These are phyloP conservation scores for Emergomyces orientalis DNA, from an alignment of 2,329 filamentous ascomycete species.

Conservation along the genomic window DNA sequence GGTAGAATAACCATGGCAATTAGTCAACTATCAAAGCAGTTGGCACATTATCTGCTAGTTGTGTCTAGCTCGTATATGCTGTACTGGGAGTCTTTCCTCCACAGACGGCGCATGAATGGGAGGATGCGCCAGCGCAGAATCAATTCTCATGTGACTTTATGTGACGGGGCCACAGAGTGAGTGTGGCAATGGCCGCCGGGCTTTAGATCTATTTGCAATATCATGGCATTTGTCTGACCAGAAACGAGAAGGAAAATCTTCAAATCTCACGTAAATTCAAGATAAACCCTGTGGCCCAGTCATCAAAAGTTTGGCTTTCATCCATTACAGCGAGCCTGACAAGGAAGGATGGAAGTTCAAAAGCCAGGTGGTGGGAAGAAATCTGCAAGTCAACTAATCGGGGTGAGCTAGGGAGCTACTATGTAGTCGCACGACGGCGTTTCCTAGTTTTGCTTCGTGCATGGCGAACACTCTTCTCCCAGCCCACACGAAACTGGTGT, in stretches of 20 bases:
- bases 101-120: neutral
- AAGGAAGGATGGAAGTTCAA: neutral
- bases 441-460: neutral
- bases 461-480: neutral
- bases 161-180: neutral
- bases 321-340: neutral
- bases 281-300: neutral
- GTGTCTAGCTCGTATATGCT: conserved; percentile 3
- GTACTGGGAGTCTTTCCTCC: neutral
- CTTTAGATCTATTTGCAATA: neutral
- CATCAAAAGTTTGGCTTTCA: neutral
- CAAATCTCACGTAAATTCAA: neutral
- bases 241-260: neutral
- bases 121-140: neutral
- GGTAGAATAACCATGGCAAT: neutral
- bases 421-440: neutral
- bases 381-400: conserved; percentile 3
- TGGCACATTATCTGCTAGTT: neutral
- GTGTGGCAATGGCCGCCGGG: neutral
- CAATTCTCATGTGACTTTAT: neutral
- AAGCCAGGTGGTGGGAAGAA: neutral
- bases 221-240: neutral
- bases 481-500: neutral
- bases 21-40: neutral
- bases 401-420: neutral